Evolutionary conservation across 495 filamentous ascomycete genomes (phyloP).

Genomic region (Penicillium silybi): DNA sequence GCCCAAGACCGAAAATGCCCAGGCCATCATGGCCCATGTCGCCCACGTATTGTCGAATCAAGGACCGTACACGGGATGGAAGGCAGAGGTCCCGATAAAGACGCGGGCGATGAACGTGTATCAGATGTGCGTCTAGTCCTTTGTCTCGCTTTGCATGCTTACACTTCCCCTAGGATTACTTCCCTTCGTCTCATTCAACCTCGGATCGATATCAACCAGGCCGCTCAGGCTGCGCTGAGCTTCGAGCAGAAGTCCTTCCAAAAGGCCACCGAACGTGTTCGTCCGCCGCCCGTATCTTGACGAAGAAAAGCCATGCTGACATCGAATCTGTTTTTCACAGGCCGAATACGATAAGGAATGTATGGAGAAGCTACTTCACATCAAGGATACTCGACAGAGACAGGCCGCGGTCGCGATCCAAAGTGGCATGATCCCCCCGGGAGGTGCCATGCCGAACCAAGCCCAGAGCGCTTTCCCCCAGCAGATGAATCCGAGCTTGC

Average conservation of each 20-base stretch:
- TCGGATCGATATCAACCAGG: constrained; percentile 36
- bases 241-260: constrained; percentile 48
- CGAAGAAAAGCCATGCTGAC: constrained; percentile 3
- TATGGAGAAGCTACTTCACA: constrained; percentile 46
- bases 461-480: constrained; percentile 42
- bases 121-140: constrained; percentile 41
- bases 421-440: constrained; percentile 44
- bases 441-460: constrained; percentile 38
- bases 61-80: constrained; percentile 44
- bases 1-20: constrained; percentile 31
- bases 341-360: constrained; percentile 46
- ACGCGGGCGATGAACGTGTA: constrained; percentile 39
- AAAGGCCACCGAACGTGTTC: constrained; percentile 43
- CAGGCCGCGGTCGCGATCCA: constrained; percentile 43
- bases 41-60: constrained; percentile 34
- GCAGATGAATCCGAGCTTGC: constrained; percentile 52
- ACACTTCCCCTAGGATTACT: constrained; percentile 33
- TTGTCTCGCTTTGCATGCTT: constrained; percentile 5
- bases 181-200: constrained; percentile 50
- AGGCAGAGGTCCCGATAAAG: constrained; percentile 37
- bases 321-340: constrained; percentile 16
- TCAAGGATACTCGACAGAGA: constrained; percentile 42
- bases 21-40: constrained; percentile 36
- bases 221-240: constrained; percentile 42
- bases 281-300: constrained; percentile 4